Evolutionary conservation across 768 basidiomycete species (phyloP).

Genomic region (Lactifluus volemus): DNA sequence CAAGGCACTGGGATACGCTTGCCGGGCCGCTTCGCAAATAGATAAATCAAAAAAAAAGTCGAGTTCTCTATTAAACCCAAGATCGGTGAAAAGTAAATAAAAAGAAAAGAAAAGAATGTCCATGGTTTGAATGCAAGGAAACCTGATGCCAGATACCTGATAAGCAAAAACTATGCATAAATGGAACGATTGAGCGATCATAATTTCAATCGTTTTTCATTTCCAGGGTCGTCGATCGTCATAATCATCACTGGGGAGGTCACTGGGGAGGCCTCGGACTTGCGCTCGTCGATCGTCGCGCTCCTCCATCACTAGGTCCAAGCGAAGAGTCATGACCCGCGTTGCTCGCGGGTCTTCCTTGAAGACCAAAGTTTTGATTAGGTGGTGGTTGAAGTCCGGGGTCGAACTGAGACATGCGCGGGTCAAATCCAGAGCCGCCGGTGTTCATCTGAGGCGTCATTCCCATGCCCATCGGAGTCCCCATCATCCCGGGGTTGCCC

Average conservation of each 20-base stretch:
- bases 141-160: background rate
- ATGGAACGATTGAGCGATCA: background rate
- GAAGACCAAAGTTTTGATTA: background rate
- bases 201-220: background rate
- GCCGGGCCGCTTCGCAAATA: too few species aligned
- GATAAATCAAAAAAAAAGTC: too few species aligned
- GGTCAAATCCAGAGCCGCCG: conserved; percentile 7
- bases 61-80: background rate
- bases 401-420: conserved; percentile 18
- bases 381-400: conserved; percentile 7
- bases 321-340: background rate
- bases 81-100: background rate
- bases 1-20: too few species aligned
- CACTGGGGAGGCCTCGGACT: conserved; percentile 10
- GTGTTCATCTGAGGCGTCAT: conserved; percentile 13
- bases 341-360: conserved; percentile 1
- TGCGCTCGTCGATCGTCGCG: conserved; percentile 8
- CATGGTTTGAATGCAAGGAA: background rate
- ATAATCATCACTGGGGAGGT: conserved; percentile 6
- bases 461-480: conserved; percentile 12
- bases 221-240: background rate
- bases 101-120: background rate
- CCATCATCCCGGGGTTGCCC: conserved; percentile 13
- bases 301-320: conserved; percentile 1
- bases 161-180: background rate